phyloP scores from a whole-genome alignment of 495 filamentous ascomycete species.

The Friedmanniomyces endolithicus region DNA sequence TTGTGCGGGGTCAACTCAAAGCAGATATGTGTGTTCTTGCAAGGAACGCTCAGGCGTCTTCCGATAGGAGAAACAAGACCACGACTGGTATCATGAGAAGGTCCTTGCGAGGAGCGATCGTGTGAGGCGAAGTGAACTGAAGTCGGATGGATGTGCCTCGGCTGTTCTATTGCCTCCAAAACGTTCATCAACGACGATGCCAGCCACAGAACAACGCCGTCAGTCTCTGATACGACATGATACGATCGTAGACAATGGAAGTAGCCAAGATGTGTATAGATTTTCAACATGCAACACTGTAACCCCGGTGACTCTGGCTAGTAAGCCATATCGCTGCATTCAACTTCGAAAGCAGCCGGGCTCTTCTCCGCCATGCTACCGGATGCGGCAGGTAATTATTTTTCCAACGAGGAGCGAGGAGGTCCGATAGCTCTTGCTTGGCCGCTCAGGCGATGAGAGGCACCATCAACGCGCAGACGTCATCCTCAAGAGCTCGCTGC shows the following conservation, averaged over 20 bases:
- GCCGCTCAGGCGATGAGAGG: not conserved
- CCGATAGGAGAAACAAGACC: no score
- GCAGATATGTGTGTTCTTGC: not conserved
- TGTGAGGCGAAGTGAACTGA: no score
- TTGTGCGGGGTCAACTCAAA: not conserved
- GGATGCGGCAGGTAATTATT: not conserved
- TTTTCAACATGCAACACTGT: no score
- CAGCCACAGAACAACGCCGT: not conserved
- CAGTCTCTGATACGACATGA: no score
- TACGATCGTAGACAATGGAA: no score
- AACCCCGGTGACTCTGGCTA: no score
- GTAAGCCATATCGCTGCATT: no score
- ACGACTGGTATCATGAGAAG: no score
- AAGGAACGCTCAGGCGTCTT: no score
- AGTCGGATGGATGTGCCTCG: not conserved
- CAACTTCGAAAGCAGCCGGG: not conserved
- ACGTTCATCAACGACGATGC: not conserved
- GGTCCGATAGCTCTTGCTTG: not conserved
- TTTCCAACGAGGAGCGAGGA: not conserved
- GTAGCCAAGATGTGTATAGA: no score
- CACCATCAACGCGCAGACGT: not conserved
- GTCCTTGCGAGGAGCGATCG: no score
- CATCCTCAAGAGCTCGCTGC: not conserved
- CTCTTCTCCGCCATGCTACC: not conserved
- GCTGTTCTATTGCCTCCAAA: not conserved